Base-by-base conservation (phyloP, 352 stramenopile species). In the Elongisporangium undulatum region DNA sequence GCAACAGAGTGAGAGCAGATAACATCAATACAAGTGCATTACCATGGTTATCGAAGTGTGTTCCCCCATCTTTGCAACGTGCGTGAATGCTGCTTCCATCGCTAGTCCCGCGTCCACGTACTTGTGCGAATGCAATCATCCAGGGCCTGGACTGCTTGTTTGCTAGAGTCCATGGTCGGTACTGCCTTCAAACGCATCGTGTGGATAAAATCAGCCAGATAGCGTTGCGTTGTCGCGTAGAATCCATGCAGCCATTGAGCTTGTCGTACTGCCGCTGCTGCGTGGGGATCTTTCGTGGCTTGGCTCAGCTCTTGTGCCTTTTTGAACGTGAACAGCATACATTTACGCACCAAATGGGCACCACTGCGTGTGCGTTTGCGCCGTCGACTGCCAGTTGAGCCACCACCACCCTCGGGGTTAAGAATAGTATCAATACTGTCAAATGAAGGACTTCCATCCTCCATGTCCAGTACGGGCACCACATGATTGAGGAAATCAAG, bases 401-500 rank as follows among this genome's bases (percentile, higher is more conserved):
- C 49, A n/a, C 13, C 50, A 45, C 9, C 51, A 17, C 6, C 21
- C 16, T 66, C 57, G 5, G 70, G 56, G 13, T 62, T 5, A n/a
- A 59, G 61, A n/a, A 58, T 45, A 23, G 24, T 50, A 24, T 26
- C 49, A 5, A 20, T 23, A 45, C 48, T 16, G 22, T 16, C 29
- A 12, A 48, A 45, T 9, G 26, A 2, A 53, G 49, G 24, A 39
- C 53, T 66, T 16, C 53, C 38, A 13, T 72, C 59, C 49, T 77
- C 68, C 22, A 69, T 74, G 5, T 74, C 65, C 10, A 85, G 59
- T 23, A 79, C 19, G 21, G 74, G 74, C 0, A 59, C 55, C 13
- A 85, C 56, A 2, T 69, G 22, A 59, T 86, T 91, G 59, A 87
- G 56, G 23, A 91, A 72, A 53, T 91, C 82, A 24, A 91, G 58